Conservation (phyloP, 2,329 filamentous ascomycete species). For the Didymella lethalis region DNA sequence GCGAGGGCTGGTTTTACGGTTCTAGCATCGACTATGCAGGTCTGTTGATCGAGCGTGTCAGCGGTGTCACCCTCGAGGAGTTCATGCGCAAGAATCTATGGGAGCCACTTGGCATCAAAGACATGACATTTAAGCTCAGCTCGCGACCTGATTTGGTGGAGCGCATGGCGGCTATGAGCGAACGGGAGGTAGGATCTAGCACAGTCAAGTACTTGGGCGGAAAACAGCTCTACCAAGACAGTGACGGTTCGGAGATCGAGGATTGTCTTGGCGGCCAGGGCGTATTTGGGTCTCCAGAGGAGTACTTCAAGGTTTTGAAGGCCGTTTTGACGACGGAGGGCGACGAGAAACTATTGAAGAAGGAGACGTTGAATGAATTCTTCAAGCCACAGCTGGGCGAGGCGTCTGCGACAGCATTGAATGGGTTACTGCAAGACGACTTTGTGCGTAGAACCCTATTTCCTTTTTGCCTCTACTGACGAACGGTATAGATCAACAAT, state of each 20-base stretch:
- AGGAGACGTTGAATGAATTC: constrained; percentile 37
- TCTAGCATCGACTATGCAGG: constrained; percentile 59
- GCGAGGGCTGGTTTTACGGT: constrained; percentile 61
- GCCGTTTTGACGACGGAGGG: constrained; percentile 36
- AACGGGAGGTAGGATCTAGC: constrained; percentile 26
- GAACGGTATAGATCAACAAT: constrained; percentile 25
- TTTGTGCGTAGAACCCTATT: constrained; percentile 13
- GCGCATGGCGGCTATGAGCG: constrained; percentile 41
- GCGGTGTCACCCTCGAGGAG: constrained; percentile 61
- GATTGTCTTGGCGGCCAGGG: constrained; percentile 43
- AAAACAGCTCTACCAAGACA: constrained; percentile 27
- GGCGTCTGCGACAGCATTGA: constrained; percentile 22
- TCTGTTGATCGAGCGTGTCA: constrained; percentile 54
- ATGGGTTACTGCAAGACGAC: constrained; percentile 48
- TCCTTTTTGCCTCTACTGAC: neutral
- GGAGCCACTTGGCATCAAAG: constrained; percentile 55
- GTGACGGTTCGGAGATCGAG: constrained; percentile 24
- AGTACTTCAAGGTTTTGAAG: constrained; percentile 44
- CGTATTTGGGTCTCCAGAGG: constrained; percentile 29
- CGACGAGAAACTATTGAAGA: constrained; percentile 39
- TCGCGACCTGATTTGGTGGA: constrained; percentile 33
- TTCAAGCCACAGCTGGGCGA: constrained; percentile 44
- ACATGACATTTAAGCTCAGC: constrained; percentile 63
- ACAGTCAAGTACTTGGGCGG: constrained; percentile 20
- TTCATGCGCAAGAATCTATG: constrained; percentile 65